Evolutionary conservation across 352 stramenopile genomes (phyloP), one percentile per base, ranked within the genome.

Genomic region (Phytopythium cucurbitacearum): DNA sequence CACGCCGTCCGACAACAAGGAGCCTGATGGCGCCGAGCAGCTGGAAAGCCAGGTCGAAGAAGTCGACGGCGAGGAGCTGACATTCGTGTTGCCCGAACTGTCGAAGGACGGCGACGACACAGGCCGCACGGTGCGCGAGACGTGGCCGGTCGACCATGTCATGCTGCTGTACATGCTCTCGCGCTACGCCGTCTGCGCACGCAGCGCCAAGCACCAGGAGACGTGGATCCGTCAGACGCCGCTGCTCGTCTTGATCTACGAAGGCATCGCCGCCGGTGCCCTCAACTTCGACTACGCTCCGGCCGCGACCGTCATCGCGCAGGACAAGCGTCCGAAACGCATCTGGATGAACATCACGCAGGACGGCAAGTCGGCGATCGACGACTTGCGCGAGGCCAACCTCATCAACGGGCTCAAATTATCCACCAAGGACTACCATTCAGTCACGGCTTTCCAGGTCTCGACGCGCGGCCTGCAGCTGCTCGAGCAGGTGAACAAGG

Each of bases 151-250:
- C 0, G 69, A 83, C 56, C 67, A 83, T 33, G 59, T 86, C 8
- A 83, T 77, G 71, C 37, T 85, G 36, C 66, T 85, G 9, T 85
- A 79, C 57, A 80, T 83, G 71, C 38, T 76, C 32, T 67, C 72
- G 12, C 40, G 64, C 15, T 66, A 75, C 47, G 51, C 67, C 7
- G 57, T 73, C 33, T 57, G 87, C 53, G 90, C 90, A 0, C 66
- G 71, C 35, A 79, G 75, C 8, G 66, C 77, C 7, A 74, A 95
- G 6, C 85, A 97, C 41, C 94, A 94, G 37, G 92, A 98, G 64
- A 73, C 89, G 56, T 98, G 95, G 95, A 89, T 98, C 44, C 80
- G 93, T 15, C 96, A 98, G 65, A 91, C 89, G 40, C 87, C 95
- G 36, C 56, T 98, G 36, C 76, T 97, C 13, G 94, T 98, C 54